A percentile compares a stretch with the other conserved stretches of the same genome.
Evolutionary conservation across 257 asterid genomes (phyloP).

Genomic region (Nicotiana undulata): DNA sequence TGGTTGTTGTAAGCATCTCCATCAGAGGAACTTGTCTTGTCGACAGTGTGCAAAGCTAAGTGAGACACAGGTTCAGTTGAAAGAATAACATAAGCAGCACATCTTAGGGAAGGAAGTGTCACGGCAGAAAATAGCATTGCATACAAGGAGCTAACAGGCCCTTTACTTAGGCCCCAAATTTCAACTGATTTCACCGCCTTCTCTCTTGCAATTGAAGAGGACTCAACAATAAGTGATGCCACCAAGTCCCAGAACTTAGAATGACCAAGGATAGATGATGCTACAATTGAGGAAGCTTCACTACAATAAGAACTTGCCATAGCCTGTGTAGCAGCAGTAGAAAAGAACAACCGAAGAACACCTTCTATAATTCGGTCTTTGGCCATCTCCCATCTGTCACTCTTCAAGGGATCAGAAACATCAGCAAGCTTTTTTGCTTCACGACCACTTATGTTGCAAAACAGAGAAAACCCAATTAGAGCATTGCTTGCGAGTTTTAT

Average conservation of each 20-base stretch:
- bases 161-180: slow-evolving; percentile 92
- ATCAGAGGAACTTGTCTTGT: slow-evolving; percentile 19
- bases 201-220: slow-evolving; percentile 80
- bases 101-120: slow-evolving; percentile 74
- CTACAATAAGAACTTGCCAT: slow-evolving; percentile 37
- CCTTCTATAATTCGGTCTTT: slow-evolving; percentile 76
- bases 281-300: slow-evolving; percentile 62
- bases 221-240: slow-evolving; percentile 60
- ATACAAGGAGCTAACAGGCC: slow-evolving; percentile 74
- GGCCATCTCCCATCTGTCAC: slow-evolving; percentile 65
- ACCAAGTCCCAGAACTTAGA: slow-evolving; percentile 79
- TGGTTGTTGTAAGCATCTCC: slow-evolving; percentile 36
- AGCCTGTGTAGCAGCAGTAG: slow-evolving; percentile 78
- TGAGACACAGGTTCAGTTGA: slow-evolving; percentile 61
- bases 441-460: slow-evolving; percentile 33
- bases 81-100: slow-evolving; percentile 77
- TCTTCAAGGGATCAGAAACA: slow-evolving; percentile 33
- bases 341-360: slow-evolving; percentile 79
- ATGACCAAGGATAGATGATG: slow-evolving; percentile 63
- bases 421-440: slow-evolving; percentile 35
- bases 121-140: slow-evolving; percentile 67
- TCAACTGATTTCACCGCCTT: slow-evolving; percentile 84
- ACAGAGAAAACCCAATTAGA: slow-evolving; percentile 65
- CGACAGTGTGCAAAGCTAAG: slow-evolving; percentile 39
- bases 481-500: slow-evolving; percentile 73